Conservation (phyloP, 2,329 filamentous ascomycete species). For the Fusarium graminum region DNA sequence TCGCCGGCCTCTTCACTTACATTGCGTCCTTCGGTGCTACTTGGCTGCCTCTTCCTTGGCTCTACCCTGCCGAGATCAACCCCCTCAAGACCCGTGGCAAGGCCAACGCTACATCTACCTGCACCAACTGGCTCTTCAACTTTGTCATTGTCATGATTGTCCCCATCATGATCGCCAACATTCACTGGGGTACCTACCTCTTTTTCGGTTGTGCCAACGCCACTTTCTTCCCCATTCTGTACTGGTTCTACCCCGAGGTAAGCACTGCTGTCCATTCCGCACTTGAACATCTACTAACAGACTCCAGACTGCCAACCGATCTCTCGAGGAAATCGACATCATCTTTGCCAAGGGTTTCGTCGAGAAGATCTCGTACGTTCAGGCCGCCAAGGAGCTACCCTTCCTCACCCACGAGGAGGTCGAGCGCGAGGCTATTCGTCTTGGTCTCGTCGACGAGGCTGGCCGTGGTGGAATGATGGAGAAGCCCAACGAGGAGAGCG, state of each 20-base stretch:
- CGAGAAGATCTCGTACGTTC: slow-evolving; percentile 72
- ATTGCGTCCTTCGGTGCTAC: slow-evolving; percentile 77
- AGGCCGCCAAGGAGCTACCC: slow-evolving; percentile 68
- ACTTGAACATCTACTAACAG: not conserved
- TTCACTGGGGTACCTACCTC: slow-evolving; percentile 64
- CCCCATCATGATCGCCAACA: slow-evolving; percentile 72
- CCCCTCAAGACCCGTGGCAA: slow-evolving; percentile 68
- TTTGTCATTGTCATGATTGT: slow-evolving; percentile 82
- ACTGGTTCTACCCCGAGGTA: slow-evolving; percentile 60
- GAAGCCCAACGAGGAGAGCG: slow-evolving; percentile 33
- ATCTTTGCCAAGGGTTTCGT: slow-evolving; percentile 71
- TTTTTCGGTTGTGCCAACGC: slow-evolving; percentile 67
- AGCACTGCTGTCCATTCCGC: accelerated
- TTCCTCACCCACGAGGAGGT: slow-evolving; percentile 65
- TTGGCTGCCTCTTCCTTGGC: slow-evolving; percentile 72
- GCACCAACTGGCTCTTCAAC: slow-evolving; percentile 75
- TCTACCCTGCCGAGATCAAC: slow-evolving; percentile 72
- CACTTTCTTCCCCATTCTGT: slow-evolving; percentile 64
- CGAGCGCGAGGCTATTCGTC: slow-evolving; percentile 59
- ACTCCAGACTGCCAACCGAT: slow-evolving; percentile 54
- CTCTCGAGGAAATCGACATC: slow-evolving; percentile 69
- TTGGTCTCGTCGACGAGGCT: slow-evolving; percentile 38
- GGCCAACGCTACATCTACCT: slow-evolving; percentile 68
- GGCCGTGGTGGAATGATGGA: slow-evolving; percentile 38
- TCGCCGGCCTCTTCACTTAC: slow-evolving; percentile 76